Conservation (phyloP, 176 grass and related monocot species). For the Bolboschoenus planiculmis region DNA sequence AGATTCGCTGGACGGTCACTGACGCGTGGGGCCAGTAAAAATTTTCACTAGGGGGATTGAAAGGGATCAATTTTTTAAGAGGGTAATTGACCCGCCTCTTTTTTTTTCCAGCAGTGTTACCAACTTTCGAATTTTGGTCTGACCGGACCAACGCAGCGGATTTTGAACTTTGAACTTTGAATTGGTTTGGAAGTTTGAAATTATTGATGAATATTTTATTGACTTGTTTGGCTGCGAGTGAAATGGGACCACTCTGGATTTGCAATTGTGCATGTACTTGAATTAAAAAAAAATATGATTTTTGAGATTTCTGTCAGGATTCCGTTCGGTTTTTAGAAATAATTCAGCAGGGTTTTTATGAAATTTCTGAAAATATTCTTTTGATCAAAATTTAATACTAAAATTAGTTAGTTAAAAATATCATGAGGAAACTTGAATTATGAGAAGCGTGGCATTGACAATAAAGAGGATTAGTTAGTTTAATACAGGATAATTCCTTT, state of each 20-base stretch:
- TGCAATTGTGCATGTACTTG: background rate
- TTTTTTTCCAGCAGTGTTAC: conserved; percentile 1
- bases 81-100: conserved; percentile 25
- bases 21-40: background rate
- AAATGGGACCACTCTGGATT: background rate
- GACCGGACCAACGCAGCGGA: background rate
- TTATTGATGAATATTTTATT: conserved; percentile 10
- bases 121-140: conserved; percentile 6
- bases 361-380: background rate
- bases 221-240: background rate
- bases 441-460: too few relatives aligned
- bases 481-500: too few relatives aligned
- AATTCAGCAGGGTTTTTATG: background rate
- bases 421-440: background rate
- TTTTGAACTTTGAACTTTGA: conserved; percentile 33
- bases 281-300: background rate
- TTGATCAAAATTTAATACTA: background rate
- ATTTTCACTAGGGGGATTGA: background rate
- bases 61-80: background rate
- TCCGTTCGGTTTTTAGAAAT: background rate
- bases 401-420: background rate
- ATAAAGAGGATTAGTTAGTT: too few relatives aligned
- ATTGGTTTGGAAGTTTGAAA: conserved; percentile 23
- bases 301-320: background rate
- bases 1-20: background rate